Evolutionary conservation across 345 rosid species (phyloP), one percentile per base, ranked within the genome.

Genomic region (Dipteronia dyeriana): DNA sequence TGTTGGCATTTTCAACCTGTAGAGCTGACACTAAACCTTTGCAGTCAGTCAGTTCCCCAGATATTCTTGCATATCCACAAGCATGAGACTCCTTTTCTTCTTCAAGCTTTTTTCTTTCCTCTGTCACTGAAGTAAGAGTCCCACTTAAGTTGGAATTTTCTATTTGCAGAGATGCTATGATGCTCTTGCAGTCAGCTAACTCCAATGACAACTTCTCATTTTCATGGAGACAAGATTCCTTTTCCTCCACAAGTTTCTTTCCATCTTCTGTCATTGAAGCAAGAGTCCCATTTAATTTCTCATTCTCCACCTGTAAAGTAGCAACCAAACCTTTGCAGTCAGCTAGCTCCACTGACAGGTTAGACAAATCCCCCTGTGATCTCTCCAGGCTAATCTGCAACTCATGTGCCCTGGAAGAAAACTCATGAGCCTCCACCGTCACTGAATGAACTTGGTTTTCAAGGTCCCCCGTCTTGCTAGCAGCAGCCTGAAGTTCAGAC

Each of bases 311-410:
- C 78, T 81, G 87, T 64, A 91, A 76, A 34, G 83, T 62, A 13
- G 81, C 85, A 53, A 78, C 83, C 68, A 79, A 65, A 78, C 79
- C 81, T 83, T 86, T 86, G 82, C 75, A 84, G 74, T 85, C 82
- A 64, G 84, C 83, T 73, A 88, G 76, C 85, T 89, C 97, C 69
- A 69, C 73, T 47, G 85, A 79, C 59, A 85, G 76, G 59, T 59
- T 85, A n/a, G 79, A 70, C 63, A 79, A 73, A 60, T 89, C 83
- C 75, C 82, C 81, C 59, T 81, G 81, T 53, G 92, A 88, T 75
- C 74, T 86, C 84, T 87, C 92, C 75, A 90, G 78, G 53, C 64
- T 87, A 79, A 47, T 80, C 89, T 93, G 95, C 85, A 91, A 79
- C 74, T 87, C 89, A 60, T 77, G 56, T 76, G 77, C 87, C 78